Evolutionary conservation across 2,329 filamentous ascomycete species (phyloP).

Genomic region (Hypoxylon sp.): DNA sequence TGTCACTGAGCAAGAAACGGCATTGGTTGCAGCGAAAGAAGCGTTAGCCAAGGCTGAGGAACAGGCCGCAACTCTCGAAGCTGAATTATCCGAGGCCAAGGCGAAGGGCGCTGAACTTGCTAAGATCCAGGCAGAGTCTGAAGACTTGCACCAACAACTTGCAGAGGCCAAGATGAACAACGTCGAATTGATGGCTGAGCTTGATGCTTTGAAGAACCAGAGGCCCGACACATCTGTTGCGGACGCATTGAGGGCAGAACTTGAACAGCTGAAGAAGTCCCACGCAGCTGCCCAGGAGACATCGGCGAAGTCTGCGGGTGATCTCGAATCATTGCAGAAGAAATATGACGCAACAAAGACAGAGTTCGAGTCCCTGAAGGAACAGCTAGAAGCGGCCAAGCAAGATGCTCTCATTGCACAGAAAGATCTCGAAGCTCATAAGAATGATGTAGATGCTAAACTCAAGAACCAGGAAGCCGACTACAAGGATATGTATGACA

Average conservation of each 20-base stretch:
- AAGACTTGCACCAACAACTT: conserved; percentile 67
- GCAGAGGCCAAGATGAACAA: conserved; percentile 73
- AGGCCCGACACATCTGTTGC: conserved; percentile 70
- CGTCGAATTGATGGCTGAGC: conserved; percentile 71
- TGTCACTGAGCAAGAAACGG: conserved; percentile 54
- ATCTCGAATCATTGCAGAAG: conserved; percentile 50
- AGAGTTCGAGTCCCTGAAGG: conserved; percentile 55
- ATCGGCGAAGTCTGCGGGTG: conserved; percentile 50
- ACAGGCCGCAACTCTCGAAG: conserved; percentile 53
- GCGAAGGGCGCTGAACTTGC: conserved; percentile 57
- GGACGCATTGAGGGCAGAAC: conserved; percentile 67
- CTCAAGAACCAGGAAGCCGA: conserved; percentile 71
- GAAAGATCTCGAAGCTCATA: conserved; percentile 69
- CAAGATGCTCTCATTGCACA: conserved; percentile 59
- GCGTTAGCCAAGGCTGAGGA: conserved; percentile 53
- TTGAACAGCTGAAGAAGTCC: conserved; percentile 64
- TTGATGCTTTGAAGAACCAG: conserved; percentile 70
- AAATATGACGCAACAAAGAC: conserved; percentile 55
- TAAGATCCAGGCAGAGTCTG: conserved; percentile 64
- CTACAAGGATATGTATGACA: conserved; percentile 75
- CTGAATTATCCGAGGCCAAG: conserved; percentile 57
- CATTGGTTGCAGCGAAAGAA: conserved; percentile 56
- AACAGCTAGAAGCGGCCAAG: conserved; percentile 61
- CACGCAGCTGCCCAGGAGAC: conserved; percentile 61
- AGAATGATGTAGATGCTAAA: conserved; percentile 66